Evolutionary conservation across 2,329 filamentous ascomycete genomes (phyloP), one percentile per base, ranked within the genome.

Genomic region (Talaromyces funiculosus): DNA sequence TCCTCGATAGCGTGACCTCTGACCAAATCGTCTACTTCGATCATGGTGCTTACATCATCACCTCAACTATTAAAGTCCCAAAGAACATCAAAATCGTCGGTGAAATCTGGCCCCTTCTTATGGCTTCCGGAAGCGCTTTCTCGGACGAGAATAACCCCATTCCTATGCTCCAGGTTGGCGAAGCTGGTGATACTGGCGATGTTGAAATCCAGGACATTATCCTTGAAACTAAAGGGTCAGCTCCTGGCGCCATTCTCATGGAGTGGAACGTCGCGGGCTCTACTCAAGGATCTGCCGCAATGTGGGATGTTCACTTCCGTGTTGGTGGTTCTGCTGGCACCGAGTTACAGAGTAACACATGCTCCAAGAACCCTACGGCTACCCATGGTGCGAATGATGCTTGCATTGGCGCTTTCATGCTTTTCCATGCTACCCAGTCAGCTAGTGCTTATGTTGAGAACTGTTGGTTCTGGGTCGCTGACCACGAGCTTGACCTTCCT

Each of bases 221-320:
- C 68, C 88, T 97, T 67, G 85, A 90, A 75, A 96, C 92, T 31
- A 84, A 86, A 66, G 93, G 93, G 4, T 81, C 92, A 3, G 88
- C 90, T 64, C 89, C 92, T 0, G 93, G 93, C 65, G 93, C 92
- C 18, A 90, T 96, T 69, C 83, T 97, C 71, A 86, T 97, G 78
- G 84, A 97, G 74, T 97, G 91, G 89, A 97, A 97, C 76, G 80
- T 96, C 43, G 85, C 85, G 45, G 87, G 86, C 37, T 59, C 71
- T 24, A 67, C 69, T 6, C 82, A 87, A 61, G 91, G 90, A 51
- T 84, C 86, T 1, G 87, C 86, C 20, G 93, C 86, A 64, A 86
- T 97, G 76, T 99, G 92, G 90, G 94, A 99, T 69, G 87, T 92
- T n/a, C 94, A 99, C 80, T 88, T 94, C 78, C 90, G 94, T 70